phyloP scores from a whole-genome alignment of 306 rosid species.

The Gynostemma pentaphyllum region DNA sequence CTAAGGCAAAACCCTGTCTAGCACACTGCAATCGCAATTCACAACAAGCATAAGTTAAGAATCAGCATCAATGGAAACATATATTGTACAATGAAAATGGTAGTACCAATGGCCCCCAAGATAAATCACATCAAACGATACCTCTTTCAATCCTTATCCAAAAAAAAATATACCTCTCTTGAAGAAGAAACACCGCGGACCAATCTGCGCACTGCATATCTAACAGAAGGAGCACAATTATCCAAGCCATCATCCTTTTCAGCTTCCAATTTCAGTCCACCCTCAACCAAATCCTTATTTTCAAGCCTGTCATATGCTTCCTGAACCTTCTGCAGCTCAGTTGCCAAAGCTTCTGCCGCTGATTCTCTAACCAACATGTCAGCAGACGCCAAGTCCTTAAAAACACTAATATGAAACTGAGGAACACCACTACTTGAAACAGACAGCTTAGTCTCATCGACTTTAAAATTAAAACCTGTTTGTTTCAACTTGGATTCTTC shows the following conservation, averaged over 20 bases:
- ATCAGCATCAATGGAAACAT: not conserved
- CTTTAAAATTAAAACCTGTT: constrained; percentile 11
- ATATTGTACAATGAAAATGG: not conserved
- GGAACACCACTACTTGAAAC: constrained; percentile 29
- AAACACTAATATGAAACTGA: constrained; percentile 82
- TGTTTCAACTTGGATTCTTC: constrained; percentile 11
- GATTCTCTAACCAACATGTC: constrained; percentile 37
- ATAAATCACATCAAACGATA: constrained; percentile 6
- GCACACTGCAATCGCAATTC: constrained; percentile 68
- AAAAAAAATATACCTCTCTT: constrained; percentile 68
- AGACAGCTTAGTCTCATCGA: constrained; percentile 7
- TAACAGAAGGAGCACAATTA: constrained; percentile 84
- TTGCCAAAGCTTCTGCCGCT: constrained; percentile 51
- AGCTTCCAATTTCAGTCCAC: constrained; percentile 70
- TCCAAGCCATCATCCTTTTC: constrained; percentile 90
- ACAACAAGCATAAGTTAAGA: not conserved
- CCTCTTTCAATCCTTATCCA: too few species aligned
- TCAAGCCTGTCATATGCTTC: constrained; percentile 47
- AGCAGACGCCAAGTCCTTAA: constrained; percentile 67
- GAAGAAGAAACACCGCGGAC: constrained; percentile 94
- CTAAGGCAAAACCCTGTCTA: constrained; percentile 86
- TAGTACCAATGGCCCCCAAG: not conserved
- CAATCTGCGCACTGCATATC: constrained; percentile 82
- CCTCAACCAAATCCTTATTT: constrained; percentile 41
- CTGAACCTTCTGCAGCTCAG: constrained; percentile 70